A percentile compares a stretch with the other conserved stretches of the same genome.
These are phyloP conservation scores for Sugiyamaella floridensis DNA, from an alignment of 805 yeast species.

Conservation along the genomic window DNA sequence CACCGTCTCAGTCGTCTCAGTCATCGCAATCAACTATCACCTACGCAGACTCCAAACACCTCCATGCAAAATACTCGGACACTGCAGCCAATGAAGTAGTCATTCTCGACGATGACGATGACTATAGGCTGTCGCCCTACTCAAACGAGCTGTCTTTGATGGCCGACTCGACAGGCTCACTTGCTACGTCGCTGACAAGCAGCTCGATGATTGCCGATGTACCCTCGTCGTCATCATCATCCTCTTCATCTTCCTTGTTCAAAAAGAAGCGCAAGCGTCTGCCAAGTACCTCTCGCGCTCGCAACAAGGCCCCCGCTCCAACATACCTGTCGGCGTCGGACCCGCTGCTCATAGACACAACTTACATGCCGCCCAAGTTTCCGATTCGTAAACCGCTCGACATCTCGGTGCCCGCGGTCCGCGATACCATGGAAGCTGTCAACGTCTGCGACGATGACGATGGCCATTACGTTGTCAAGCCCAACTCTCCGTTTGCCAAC, in stretches of 20 bases:
- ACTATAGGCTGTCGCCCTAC: constrained; percentile 3
- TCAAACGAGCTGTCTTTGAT: constrained; percentile 5
- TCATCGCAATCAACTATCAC: neutral
- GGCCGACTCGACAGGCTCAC: constrained; percentile 4
- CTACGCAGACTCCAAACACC: constrained; percentile 1
- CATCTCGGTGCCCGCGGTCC: constrained; percentile 22
- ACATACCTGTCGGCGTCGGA: neutral
- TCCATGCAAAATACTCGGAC: neutral
- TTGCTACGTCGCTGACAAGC: neutral
- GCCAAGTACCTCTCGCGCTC: neutral
- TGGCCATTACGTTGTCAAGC: constrained; percentile 27
- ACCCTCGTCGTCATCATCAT: neutral
- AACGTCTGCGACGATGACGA: constrained; percentile 30
- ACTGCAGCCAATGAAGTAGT: constrained; percentile 2
- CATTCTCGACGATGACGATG: constrained; percentile 1
- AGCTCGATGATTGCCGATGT: neutral
- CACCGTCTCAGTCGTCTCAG: neutral
- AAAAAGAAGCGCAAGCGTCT: constrained; percentile 4
- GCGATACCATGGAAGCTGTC: constrained; percentile 12
- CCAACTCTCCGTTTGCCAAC: constrained; percentile 42
- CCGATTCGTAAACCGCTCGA: constrained; percentile 27
- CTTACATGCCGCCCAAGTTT: constrained; percentile 15
- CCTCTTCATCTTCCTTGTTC: neutral
- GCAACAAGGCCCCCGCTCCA: neutral
- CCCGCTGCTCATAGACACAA: neutral